Evolutionary conservation across 2,329 filamentous ascomycete genomes (phyloP).

Genomic region (Trichoderma gracile): DNA sequence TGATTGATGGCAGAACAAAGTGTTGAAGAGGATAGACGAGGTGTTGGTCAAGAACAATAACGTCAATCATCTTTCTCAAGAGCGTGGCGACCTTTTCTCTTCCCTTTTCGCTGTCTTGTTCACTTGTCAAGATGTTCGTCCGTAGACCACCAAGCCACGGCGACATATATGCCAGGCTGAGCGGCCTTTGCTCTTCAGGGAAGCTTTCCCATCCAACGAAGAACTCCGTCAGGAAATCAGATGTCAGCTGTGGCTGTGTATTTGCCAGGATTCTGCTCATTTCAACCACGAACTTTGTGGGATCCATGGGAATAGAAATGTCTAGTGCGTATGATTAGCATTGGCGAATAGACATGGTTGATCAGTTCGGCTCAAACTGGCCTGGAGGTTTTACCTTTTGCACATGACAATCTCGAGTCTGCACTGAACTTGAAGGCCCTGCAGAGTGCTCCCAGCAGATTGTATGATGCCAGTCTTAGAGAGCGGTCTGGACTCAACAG

Average conservation of each 20-base stretch:
- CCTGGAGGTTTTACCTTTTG: constrained; percentile 52
- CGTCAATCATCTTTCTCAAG: constrained; percentile 66
- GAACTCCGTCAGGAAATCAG: constrained; percentile 71
- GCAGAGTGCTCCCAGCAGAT: constrained; percentile 66
- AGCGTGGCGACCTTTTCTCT: constrained; percentile 64
- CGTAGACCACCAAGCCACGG: constrained; percentile 66
- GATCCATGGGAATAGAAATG: constrained; percentile 62
- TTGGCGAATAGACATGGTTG: constrained; percentile 8
- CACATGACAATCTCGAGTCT: constrained; percentile 61
- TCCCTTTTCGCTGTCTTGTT: constrained; percentile 64
- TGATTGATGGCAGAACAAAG: constrained; percentile 64
- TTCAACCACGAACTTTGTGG: constrained; percentile 63
- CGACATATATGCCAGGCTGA: constrained; percentile 69
- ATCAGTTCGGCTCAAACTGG: background rate
- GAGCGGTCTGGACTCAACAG: constrained; percentile 62
- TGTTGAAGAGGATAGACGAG: constrained; percentile 64
- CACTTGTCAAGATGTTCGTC: constrained; percentile 58
- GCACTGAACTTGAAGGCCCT: constrained; percentile 67
- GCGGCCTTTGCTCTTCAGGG: constrained; percentile 64
- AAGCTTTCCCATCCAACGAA: constrained; percentile 73
- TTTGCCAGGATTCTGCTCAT: constrained; percentile 64
- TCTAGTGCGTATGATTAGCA: constrained; percentile 43
- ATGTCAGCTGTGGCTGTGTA: constrained; percentile 66
- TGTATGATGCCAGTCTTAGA: constrained; percentile 65
- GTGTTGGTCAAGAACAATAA: constrained; percentile 61